These are phyloP conservation scores for Euclidium syriacum DNA, from an alignment of 345 rosid species.

Conservation along the genomic window DNA sequence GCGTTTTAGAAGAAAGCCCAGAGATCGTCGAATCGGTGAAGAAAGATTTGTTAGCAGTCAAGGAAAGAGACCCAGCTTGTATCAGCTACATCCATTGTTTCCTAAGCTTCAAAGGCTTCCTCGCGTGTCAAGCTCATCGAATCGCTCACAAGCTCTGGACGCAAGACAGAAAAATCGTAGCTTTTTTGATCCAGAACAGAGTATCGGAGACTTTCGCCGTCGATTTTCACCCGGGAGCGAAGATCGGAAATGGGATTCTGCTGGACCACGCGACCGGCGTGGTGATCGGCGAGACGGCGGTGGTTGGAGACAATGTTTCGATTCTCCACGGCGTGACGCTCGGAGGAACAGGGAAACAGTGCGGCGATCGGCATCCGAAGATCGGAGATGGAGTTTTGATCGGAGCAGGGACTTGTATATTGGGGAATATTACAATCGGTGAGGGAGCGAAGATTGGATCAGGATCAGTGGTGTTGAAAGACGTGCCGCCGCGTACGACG, in stretches of 20 bases:
- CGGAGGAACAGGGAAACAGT: slow-evolving; percentile 79
- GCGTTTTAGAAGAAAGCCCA: slow-evolving; percentile 40
- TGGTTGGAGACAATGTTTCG: slow-evolving; percentile 80
- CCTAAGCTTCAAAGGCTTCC: slow-evolving; percentile 70
- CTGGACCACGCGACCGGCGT: slow-evolving; percentile 83
- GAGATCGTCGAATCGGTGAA: slow-evolving; percentile 47
- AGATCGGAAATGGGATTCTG: slow-evolving; percentile 62
- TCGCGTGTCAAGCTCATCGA: slow-evolving; percentile 73
- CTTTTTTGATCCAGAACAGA: slow-evolving; percentile 71
- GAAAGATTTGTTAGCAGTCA: slow-evolving; percentile 62
- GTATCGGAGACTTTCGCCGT: slow-evolving; percentile 66
- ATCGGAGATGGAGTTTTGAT: slow-evolving; percentile 85
- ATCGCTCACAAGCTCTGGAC: slow-evolving; percentile 72
- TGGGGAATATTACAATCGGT: slow-evolving; percentile 76
- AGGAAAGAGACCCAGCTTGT: slow-evolving; percentile 86
- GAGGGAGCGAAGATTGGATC: slow-evolving; percentile 92
- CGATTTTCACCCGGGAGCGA: slow-evolving; percentile 86
- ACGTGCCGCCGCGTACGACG: slow-evolving; percentile 69
- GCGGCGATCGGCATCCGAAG: slow-evolving; percentile 87
- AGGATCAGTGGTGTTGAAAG: slow-evolving; percentile 78
- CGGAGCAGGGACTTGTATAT: slow-evolving; percentile 82
- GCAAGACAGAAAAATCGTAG: slow-evolving; percentile 47
- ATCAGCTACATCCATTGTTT: slow-evolving; percentile 66
- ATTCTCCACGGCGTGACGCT: slow-evolving; percentile 82
- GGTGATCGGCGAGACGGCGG: slow-evolving; percentile 88